Percentiles rank a stretch among this genome's conserved stretches.
Evolutionary conservation across 1,284 basidiomycete genomes (phyloP).

Genomic region (Ceratobasidium sp.): DNA sequence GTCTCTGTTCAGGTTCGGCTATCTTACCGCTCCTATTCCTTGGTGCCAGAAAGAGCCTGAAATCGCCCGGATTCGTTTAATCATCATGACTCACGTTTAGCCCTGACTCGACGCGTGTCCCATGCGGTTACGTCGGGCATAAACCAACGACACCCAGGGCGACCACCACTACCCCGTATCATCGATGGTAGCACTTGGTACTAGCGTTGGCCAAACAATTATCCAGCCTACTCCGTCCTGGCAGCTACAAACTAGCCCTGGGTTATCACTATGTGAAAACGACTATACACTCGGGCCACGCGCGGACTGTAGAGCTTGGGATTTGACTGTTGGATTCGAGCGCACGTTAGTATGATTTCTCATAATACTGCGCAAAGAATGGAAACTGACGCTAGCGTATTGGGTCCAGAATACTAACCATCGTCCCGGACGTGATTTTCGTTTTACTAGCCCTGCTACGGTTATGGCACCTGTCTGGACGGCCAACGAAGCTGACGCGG

Average conservation of each 20-base stretch:
- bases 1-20: too few relatives aligned
- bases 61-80: too few relatives aligned
- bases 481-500: background rate
- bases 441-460: background rate
- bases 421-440: background rate
- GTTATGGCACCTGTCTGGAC: conserved; percentile 15
- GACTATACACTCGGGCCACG: background rate
- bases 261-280: conserved; percentile 7
- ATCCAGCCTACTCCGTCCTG: background rate
- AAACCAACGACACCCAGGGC: background rate
- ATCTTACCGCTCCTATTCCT: too few relatives aligned
- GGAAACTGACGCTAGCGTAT: background rate
- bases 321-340: conserved; percentile 22
- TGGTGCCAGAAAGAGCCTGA: too few relatives aligned
- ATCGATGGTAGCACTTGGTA: conserved; percentile 4
- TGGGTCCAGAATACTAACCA: background rate
- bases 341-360: background rate
- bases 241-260: background rate
- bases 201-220: background rate
- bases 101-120: background rate
- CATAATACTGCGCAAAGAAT: background rate
- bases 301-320: conserved; percentile 8
- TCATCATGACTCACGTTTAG: too few relatives aligned
- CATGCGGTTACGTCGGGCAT: background rate
- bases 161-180: background rate